Percentiles rank a stretch among this genome's conserved stretches.
Conservation (phyloP, 1,284 basidiomycete genomes). For the Trametes hirsuta region DNA sequence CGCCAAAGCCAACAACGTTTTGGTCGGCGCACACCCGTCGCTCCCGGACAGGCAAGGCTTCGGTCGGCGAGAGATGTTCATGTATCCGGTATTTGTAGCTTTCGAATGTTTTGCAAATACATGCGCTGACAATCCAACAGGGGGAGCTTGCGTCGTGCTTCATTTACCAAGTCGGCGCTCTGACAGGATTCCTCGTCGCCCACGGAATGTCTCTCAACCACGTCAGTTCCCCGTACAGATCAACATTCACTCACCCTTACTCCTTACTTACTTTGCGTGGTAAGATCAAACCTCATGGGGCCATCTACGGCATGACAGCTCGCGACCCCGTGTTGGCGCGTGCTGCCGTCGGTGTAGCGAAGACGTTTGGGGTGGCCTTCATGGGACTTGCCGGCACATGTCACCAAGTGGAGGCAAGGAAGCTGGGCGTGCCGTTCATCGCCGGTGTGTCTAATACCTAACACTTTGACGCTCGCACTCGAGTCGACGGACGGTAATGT, state of each 20-base stretch:
- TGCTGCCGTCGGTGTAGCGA: constrained; percentile 52
- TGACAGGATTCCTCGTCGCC: constrained; percentile 55
- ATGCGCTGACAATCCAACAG: constrained; percentile 30
- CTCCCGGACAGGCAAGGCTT: constrained; percentile 68
- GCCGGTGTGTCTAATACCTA: constrained; percentile 43
- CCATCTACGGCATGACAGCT: constrained; percentile 58
- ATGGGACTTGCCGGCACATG: constrained; percentile 63
- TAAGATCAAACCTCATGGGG: constrained; percentile 58
- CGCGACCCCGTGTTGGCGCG: constrained; percentile 55
- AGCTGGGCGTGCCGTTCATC: constrained; percentile 57
- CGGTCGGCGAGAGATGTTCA: constrained; percentile 59
- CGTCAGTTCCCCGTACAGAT: constrained; percentile 34
- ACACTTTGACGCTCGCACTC: background rate
- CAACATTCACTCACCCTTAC: too few relatives aligned
- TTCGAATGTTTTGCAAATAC: too few relatives aligned
- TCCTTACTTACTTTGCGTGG: too few relatives aligned
- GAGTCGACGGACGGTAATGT: background rate
- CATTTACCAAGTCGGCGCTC: constrained; percentile 64
- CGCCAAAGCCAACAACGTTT: constrained; percentile 54
- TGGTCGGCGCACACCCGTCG: constrained; percentile 64
- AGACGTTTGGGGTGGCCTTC: constrained; percentile 55
- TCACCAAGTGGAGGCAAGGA: constrained; percentile 56
- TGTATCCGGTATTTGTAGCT: constrained; percentile 34
- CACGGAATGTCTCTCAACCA: constrained; percentile 55
- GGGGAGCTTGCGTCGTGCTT: constrained; percentile 61